A percentile compares a stretch with the other conserved stretches of the same genome.
phyloP scores from a whole-genome alignment of 345 rosid species.

The Murraya paniculata region DNA sequence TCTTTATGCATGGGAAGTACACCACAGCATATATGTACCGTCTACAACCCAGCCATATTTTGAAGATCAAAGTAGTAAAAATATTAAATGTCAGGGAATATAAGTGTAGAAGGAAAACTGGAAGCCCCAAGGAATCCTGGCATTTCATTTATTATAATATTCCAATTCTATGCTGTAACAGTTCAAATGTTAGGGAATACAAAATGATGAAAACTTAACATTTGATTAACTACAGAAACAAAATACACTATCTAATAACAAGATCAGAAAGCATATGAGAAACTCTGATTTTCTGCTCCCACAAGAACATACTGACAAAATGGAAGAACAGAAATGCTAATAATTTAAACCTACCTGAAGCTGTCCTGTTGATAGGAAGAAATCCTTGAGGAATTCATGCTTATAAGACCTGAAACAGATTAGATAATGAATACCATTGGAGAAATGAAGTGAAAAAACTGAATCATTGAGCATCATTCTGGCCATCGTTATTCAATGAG shows the following conservation, averaged over 20 bases:
- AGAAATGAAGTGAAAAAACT: not conserved
- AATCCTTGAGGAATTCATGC: constrained; percentile 91
- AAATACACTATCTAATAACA: not conserved
- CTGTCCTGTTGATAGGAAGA: constrained; percentile 89
- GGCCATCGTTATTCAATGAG: not conserved
- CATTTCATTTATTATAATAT: not conserved
- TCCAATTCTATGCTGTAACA: not conserved
- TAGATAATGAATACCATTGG: not conserved
- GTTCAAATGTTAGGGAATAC: not conserved
- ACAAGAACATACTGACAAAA: constrained; percentile 3
- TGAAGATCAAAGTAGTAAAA: not conserved
- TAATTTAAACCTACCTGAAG: constrained; percentile 64
- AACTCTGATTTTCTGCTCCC: not conserved
- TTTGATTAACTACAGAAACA: not conserved
- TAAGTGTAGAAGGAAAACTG: not conserved
- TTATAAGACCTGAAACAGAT: constrained; percentile 65
- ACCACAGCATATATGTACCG: not conserved
- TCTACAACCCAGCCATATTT: not conserved
- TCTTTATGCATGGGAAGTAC: not conserved
- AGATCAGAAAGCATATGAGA: constrained; percentile 4
- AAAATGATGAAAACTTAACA: not conserved
- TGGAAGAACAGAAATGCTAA: constrained; percentile 6
- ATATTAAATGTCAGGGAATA: not conserved
- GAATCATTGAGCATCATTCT: not conserved
- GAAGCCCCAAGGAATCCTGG: not conserved